Evolutionary conservation across 805 yeast genomes (phyloP).

Genomic region (Tetrapisispora phaffii): DNA sequence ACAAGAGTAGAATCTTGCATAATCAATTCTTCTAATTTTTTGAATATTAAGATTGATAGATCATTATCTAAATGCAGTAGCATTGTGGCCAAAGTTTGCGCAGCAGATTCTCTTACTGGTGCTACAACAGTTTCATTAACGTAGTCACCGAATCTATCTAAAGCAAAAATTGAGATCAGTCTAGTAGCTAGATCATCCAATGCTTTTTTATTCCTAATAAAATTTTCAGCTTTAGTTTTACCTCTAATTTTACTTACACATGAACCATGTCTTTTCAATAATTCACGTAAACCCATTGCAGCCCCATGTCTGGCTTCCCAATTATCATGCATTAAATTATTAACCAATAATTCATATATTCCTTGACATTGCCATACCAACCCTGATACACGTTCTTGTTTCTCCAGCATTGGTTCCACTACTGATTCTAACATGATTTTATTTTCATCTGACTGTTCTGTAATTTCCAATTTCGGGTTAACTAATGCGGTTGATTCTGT

Average conservation of each 20-base stretch:
- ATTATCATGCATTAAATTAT: conserved; percentile 68
- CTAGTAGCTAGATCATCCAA: conserved; percentile 85
- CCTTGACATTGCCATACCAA: conserved; percentile 93
- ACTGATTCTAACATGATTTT: conserved; percentile 80
- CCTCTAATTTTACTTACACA: conserved; percentile 79
- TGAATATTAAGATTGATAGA: conserved; percentile 51
- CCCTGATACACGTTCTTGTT: conserved; percentile 61
- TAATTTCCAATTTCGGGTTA: conserved; percentile 46
- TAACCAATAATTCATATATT: conserved; percentile 68
- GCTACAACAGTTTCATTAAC: conserved; percentile 97
- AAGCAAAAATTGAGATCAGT: conserved; percentile 72
- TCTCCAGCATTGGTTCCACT: conserved; percentile 56
- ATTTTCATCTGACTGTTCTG: conserved; percentile 70
- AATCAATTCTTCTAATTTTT: conserved; percentile 56
- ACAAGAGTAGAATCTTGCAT: conserved; percentile 40
- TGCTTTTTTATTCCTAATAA: conserved; percentile 51
- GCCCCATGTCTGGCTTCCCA: conserved; percentile 98
- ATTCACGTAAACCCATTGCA: conserved; percentile 80
- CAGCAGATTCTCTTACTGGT: conserved; percentile 94
- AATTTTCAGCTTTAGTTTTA: conserved; percentile 51
- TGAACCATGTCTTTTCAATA: conserved; percentile 60
- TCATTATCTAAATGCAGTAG: conserved; percentile 56
- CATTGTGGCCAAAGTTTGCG: conserved; percentile 86
- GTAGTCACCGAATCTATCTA: conserved; percentile 94
- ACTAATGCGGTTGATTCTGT: conserved; percentile 17